Base-by-base conservation (phyloP, 805 yeast genomes). In the Metschnikowia cerradonensis region DNA sequence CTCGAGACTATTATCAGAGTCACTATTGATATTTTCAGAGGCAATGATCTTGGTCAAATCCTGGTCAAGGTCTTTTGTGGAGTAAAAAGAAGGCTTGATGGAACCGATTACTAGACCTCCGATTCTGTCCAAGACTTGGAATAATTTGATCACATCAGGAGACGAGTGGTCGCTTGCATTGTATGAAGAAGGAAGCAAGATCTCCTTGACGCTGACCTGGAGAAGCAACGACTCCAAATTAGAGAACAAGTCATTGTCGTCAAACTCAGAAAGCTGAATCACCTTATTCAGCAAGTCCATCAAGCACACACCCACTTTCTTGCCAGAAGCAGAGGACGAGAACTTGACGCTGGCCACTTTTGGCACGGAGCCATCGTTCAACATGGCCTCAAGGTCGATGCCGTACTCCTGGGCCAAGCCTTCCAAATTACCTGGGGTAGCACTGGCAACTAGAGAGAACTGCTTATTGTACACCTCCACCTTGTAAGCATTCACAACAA, bases 391-490 rank as follows among this genome's bases (percentile, higher is more conserved):
- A 43, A 73, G 58, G 47, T 71, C 71, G 19, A 72, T 61, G 6
- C 68, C 71, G 54, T 73, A 73, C 45, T 66, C 71, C 44, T 58
- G 61, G 6, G 71, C 60, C 42, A 73, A 58, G 7, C 56, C 83
- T 52, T 84, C 88, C 45, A 91, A 70, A 66, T 94, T 91, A 5
- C 99, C 99, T 0, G 98, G 97, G 1, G 96, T 85, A 0, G 96
- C 97, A 40, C 76, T 69, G 51, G 73, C 78, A 55, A 71, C 58
- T 48, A 79, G 70, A 45, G 67, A 74, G 80, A 96, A 92, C 53
- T 67, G 70, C 62, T 77, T 81, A 57, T 83, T 83, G 64, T 87
- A 92, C 15, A 94, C 79, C 62, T 91, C 96, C 15, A 94, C 79
- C 64, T 90, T 90, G 60, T 77, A 78, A 15, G 90, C 89, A 44